Base-by-base conservation (phyloP, 345 rosid genomes). In the Brassica nigra region DNA sequence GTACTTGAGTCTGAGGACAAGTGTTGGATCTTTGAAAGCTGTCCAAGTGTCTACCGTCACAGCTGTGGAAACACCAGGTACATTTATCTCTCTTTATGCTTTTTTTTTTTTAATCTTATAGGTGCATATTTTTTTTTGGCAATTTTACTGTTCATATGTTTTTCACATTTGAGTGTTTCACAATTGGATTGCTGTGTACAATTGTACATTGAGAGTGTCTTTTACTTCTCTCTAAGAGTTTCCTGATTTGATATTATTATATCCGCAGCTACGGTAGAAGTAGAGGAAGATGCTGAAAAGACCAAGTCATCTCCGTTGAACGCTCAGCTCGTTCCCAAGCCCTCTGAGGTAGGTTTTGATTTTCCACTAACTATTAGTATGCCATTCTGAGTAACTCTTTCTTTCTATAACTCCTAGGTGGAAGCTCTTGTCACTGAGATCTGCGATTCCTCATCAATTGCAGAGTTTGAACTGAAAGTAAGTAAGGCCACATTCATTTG, bases 391-490 rank as follows among this genome's bases (percentile, higher is more conserved):
- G 59, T 2, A 54, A 15, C 59, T 54, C 57, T 12, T n/a, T n/a
- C n/a, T n/a, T n/a, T n/a, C n/a, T n/a, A n/a, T n/a, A n/a, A n/a
- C 52, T 42, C 31, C 3, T 7, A 90, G 97, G 85, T 94, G 82
- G 87, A 94, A 83, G 86, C 84, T 83, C 86, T 94, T 62, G 84
- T 94, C 58, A 79, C 74, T 66, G 91, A 89, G 77, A 81, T 94
- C 73, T 83, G 93, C 33, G 73, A 90, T 65, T 83, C 98, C 75
- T 78, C 88, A 73, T 87, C 92, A 31, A 72, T 94, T 59, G 90
- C 92, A 68, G 97, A 94, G 82, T 89, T 90, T 72, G 94, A 92
- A 74, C 74, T 92, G 69, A 90, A 92, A 86, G 98, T 92, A 54
- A 54, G 59, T 54, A 15, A n/a, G 5, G 23, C 8, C 27, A 5